phyloP scores from a whole-genome alignment of 345 rosid species.

The Salix udensis region DNA sequence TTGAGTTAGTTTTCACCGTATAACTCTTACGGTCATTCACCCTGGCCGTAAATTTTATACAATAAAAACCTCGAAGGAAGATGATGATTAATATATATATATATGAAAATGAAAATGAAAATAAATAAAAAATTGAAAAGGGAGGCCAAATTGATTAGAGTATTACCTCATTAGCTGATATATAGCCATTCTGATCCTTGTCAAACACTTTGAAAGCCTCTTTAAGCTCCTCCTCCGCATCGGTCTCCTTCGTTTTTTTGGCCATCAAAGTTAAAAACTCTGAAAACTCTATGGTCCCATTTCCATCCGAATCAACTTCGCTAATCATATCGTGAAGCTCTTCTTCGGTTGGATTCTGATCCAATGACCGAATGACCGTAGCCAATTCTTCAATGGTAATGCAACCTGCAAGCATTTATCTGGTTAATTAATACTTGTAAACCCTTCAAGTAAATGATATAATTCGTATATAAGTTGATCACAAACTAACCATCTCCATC shows the following conservation, averaged over 20 bases:
- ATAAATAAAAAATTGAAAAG: too few species aligned
- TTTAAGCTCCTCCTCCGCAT: slow-evolving; percentile 71
- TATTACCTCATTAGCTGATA: slow-evolving; percentile 75
- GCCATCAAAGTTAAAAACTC: slow-evolving; percentile 77
- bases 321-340: slow-evolving; percentile 68
- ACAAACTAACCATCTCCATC: slow-evolving; percentile 61
- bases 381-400: slow-evolving; percentile 77
- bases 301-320: slow-evolving; percentile 66
- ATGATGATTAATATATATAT: too few species aligned
- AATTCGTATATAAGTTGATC: background rate
- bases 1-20: background rate
- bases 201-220: slow-evolving; percentile 89
- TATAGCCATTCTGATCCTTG: slow-evolving; percentile 78
- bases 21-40: background rate
- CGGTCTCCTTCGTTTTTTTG: slow-evolving; percentile 64
- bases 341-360: slow-evolving; percentile 65
- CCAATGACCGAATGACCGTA: slow-evolving; percentile 64
- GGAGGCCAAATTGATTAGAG: background rate
- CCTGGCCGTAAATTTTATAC: background rate
- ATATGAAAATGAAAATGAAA: too few species aligned
- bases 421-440: background rate
- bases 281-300: slow-evolving; percentile 65
- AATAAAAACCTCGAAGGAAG: too few species aligned
- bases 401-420: slow-evolving; percentile 34
- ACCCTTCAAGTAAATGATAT: background rate